Conservation (phyloP, 805 yeast genomes). For the Ogataea paraovalis region DNA sequence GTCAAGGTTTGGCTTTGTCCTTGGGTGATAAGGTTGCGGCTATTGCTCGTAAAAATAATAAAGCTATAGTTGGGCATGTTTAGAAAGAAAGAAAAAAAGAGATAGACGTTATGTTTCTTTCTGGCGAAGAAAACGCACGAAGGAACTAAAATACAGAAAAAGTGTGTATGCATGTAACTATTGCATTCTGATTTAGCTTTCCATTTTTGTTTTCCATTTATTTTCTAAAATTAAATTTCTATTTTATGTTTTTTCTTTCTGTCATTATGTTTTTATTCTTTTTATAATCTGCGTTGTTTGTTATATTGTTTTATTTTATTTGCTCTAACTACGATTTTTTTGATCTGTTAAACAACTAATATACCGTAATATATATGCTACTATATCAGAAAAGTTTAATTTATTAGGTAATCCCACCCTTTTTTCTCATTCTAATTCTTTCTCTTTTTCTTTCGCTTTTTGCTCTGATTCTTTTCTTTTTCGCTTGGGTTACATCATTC, state of each 20-base stretch:
- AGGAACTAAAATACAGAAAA: not conserved
- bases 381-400: no score
- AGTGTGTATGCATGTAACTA: not conserved
- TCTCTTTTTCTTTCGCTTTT: no score
- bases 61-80: conserved; percentile 27
- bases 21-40: conserved; percentile 92
- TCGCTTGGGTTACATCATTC: no score
- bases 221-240: not conserved
- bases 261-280: not conserved
- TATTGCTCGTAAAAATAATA: conserved; percentile 58
- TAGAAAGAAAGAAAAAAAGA: conserved; percentile 6
- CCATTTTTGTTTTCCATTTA: not conserved
- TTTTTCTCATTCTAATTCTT: no score
- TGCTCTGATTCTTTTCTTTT: no score
- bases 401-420: no score
- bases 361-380: no score
- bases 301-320: not conserved
- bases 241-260: not conserved
- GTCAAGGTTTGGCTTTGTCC: conserved; percentile 93
- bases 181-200: not conserved
- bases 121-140: not conserved
- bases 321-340: not conserved
- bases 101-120: no score
- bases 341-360: not conserved
- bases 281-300: not conserved